Percentiles rank a stretch among this genome's conserved stretches.
Conservation (phyloP, 2,329 filamentous ascomycete genomes). For the Fusarium denticulatum region DNA sequence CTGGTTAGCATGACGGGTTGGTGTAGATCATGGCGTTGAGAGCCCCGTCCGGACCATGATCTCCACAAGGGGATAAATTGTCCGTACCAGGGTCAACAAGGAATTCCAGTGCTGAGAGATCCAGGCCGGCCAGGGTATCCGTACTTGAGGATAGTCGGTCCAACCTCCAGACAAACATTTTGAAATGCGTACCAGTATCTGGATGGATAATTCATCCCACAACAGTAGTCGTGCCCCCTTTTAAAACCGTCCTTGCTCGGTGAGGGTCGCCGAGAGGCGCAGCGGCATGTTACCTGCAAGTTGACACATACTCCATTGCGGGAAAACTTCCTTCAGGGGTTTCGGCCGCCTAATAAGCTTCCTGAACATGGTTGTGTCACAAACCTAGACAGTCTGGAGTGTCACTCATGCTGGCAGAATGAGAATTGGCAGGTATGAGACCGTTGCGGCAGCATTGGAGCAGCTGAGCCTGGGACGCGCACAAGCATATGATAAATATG, state of each 20-base stretch:
- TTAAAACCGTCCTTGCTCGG: conserved; percentile 18
- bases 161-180: conserved; percentile 23
- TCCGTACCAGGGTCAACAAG: conserved; percentile 40
- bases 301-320: conserved; percentile 35
- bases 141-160: conserved; percentile 23
- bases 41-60: conserved; percentile 47
- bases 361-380: conserved; percentile 35
- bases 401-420: conserved; percentile 26
- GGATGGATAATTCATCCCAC: conserved; percentile 25
- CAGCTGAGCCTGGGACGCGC: conserved; percentile 27
- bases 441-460: conserved; percentile 23
- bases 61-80: conserved; percentile 46
- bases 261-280: conserved; percentile 36
- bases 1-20: conserved; percentile 41
- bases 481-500: conserved; percentile 25
- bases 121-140: conserved; percentile 5
- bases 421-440: conserved; percentile 31
- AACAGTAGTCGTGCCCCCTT: conserved; percentile 33
- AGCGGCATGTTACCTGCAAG: conserved; percentile 38
- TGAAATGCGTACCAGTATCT: conserved; percentile 1
- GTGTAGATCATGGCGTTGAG: conserved; percentile 46
- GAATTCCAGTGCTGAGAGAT: conserved; percentile 24
- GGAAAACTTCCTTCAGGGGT: conserved; percentile 38
- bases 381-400: conserved; percentile 31
- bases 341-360: conserved; percentile 29